Percentiles rank a stretch among this genome's conserved stretches.
These are phyloP conservation scores for Metrosideros polymorpha DNA, from an alignment of 441 rosid species.

Conservation along the genomic window DNA sequence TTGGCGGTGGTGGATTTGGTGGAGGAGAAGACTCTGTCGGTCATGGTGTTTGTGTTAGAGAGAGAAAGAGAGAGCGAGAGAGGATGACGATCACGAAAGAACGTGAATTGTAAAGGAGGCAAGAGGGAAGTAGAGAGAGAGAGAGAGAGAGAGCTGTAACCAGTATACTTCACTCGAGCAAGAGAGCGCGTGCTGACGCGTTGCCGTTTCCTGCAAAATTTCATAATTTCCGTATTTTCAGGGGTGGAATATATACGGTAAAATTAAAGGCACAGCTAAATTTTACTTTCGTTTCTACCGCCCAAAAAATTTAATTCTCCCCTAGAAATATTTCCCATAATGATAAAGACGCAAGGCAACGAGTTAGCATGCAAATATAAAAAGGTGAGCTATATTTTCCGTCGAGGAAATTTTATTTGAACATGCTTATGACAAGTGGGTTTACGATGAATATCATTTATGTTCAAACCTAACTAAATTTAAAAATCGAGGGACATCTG, in stretches of 20 bases:
- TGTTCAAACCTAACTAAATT: not conserved
- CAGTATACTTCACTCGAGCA: not conserved
- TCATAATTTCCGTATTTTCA: not conserved
- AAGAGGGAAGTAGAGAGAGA: not conserved
- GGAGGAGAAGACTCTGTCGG: conserved; percentile 57
- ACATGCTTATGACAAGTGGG: not conserved
- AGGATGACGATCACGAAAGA: not conserved
- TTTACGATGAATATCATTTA: not conserved
- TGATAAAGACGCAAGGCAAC: not conserved
- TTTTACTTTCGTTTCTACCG: not conserved
- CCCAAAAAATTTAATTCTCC: not conserved
- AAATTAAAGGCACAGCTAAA: not conserved
- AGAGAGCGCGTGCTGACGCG: not conserved
- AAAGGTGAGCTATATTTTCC: too few relatives aligned
- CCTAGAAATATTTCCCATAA: not conserved
- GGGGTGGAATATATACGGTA: not conserved
- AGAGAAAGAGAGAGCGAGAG: not conserved
- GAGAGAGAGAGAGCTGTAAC: not conserved
- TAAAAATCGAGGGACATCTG: accelerated
- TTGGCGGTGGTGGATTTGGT: conserved; percentile 26
- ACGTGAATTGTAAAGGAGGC: not conserved
- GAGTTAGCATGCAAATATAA: not conserved
- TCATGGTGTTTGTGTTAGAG: conserved; percentile 20
- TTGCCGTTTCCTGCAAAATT: not conserved
- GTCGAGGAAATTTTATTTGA: too few relatives aligned